These are phyloP conservation scores for Eucalyptus tenuipes DNA, from an alignment of 345 rosid genomes.

Conservation along the genomic window DNA sequence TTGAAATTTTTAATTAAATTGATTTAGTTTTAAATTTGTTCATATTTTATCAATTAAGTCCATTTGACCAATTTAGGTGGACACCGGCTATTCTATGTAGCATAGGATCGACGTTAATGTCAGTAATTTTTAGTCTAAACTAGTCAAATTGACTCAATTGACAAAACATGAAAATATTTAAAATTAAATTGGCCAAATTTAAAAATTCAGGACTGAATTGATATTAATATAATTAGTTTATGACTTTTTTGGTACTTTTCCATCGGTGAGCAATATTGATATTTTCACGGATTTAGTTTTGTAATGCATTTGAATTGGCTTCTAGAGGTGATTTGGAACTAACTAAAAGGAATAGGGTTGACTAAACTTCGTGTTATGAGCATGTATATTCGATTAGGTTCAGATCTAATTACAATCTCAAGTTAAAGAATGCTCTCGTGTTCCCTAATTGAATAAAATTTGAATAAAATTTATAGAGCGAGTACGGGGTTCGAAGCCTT, in stretches of 20 bases:
- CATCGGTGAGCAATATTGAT: neutral
- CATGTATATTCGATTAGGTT: neutral
- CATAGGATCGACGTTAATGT: fast-evolving
- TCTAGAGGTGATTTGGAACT: neutral
- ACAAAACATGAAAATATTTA: too few species aligned
- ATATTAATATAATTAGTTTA: too few species aligned
- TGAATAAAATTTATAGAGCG: too few species aligned
- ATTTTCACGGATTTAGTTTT: neutral
- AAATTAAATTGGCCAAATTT: fast-evolving
- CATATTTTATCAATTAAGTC: too few species aligned
- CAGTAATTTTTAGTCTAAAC: fast-evolving
- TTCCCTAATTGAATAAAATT: neutral
- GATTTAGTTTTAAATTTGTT: too few species aligned
- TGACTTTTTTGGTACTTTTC: too few species aligned
- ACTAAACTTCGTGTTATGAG: neutral
- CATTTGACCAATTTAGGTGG: too few species aligned
- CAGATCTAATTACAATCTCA: neutral
- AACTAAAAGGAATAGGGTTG: neutral
- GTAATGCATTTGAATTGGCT: neutral
- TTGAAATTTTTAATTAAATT: too few species aligned
- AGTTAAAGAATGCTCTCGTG: neutral
- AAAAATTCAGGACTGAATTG: fast-evolving
- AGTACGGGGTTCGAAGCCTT: fast-evolving
- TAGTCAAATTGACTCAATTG: fast-evolving
- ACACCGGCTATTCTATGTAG: fast-evolving